Evolutionary conservation across 2,329 filamentous ascomycete genomes (phyloP).

Genomic region (Curvularia verruculosa): DNA sequence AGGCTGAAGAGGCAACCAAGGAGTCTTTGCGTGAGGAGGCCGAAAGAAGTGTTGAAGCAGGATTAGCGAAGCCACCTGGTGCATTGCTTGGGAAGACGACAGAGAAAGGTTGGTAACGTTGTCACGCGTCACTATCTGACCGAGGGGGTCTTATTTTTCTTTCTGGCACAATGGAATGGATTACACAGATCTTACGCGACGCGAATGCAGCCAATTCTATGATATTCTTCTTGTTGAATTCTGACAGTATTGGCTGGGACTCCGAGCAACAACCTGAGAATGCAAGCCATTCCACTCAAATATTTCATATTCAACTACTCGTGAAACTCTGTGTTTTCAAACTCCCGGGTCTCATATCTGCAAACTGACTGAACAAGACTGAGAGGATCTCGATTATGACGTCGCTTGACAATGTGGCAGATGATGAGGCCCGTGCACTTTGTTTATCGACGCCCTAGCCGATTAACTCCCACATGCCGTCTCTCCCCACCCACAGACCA

Average conservation of each 20-base stretch:
- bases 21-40: constrained; percentile 42
- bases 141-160: too few species aligned
- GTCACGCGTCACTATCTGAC: neutral
- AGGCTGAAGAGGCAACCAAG: constrained; percentile 27
- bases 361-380: neutral
- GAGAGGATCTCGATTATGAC: constrained; percentile 13
- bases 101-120: constrained; percentile 29
- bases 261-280: neutral
- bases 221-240: neutral
- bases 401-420: constrained; percentile 13
- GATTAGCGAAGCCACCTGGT: constrained; percentile 48
- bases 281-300: neutral
- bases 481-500: constrained; percentile 35
- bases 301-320: neutral
- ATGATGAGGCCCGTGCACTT: constrained; percentile 20
- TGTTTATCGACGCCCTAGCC: constrained; percentile 28
- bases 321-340: too few species aligned
- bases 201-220: neutral
- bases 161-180: neutral
- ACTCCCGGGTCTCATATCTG: neutral
- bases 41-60: constrained; percentile 51
- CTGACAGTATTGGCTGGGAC: neutral
- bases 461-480: constrained; percentile 16
- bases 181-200: neutral
- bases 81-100: constrained; percentile 48